These are phyloP conservation scores for Eimeria maxima DNA, from an alignment of 169 alveolate species.

Conservation along the genomic window DNA sequence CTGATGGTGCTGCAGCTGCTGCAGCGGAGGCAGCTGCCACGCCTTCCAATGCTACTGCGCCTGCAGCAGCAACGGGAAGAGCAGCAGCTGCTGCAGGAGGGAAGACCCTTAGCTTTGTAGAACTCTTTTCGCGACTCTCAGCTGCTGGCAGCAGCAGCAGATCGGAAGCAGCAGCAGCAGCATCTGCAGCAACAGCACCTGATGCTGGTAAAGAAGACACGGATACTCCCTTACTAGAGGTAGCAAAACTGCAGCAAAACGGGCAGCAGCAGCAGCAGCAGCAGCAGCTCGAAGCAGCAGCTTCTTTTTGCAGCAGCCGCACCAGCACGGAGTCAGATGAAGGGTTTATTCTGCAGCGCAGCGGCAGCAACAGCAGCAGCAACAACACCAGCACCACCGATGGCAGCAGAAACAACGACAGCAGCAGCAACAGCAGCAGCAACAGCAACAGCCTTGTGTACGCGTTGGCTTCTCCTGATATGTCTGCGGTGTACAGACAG, in stretches of 20 bases:
- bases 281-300: not conserved
- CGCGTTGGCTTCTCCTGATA: not conserved
- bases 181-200: no score
- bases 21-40: not conserved
- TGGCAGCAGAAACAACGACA: not conserved
- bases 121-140: slow-evolving; percentile 29
- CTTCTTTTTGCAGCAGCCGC: not conserved
- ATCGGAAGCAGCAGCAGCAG: not conserved
- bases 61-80: slow-evolving; percentile 1
- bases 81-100: slow-evolving; percentile 33
- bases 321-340: not conserved
- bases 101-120: slow-evolving; percentile 9
- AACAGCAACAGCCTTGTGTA: not conserved
- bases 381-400: not conserved
- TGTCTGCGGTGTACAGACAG: slow-evolving; percentile 33
- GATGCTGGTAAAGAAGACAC: not conserved
- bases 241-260: not conserved
- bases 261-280: not conserved
- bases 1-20: no score
- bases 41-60: not conserved
- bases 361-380: not conserved
- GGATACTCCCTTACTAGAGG: not conserved
- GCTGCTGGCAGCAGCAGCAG: not conserved
- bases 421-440: not conserved
- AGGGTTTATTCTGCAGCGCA: not conserved